Evolutionary conservation across 805 yeast genomes (phyloP).

Genomic region (Metschnikowia picachoensis): DNA sequence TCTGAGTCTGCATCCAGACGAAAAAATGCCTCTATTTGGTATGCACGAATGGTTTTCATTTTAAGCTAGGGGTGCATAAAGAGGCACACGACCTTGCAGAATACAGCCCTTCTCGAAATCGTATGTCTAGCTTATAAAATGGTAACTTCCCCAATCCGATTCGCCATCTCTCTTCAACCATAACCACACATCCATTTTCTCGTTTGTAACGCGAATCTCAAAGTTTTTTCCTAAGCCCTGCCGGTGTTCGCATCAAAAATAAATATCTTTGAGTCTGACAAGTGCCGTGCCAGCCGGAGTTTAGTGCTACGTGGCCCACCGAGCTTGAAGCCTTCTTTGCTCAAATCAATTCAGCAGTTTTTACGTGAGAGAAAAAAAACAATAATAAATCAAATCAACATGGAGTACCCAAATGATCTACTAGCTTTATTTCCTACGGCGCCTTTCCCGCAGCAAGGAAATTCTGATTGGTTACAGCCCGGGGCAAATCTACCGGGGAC

Average conservation of each 20-base stretch:
- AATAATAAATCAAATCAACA: background rate
- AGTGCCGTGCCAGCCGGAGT: no score
- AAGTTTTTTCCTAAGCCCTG: no score
- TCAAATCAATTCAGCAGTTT: background rate
- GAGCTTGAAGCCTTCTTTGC: no score
- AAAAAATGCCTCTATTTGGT: background rate
- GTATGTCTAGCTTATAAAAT: conserved; percentile 3
- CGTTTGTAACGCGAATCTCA: no score
- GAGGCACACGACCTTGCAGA: conserved; percentile 5
- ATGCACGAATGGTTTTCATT: conserved; percentile 3
- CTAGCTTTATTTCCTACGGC: conserved; percentile 6
- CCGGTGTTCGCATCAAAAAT: no score
- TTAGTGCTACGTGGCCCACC: no score
- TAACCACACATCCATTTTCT: no score
- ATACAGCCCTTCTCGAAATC: background rate
- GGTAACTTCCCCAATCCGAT: background rate
- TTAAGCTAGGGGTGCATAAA: conserved; percentile 9
- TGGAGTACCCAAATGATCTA: conserved; percentile 9
- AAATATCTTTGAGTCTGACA: no score
- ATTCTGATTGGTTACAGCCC: conserved; percentile 5
- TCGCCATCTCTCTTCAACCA: no score
- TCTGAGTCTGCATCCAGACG: background rate
- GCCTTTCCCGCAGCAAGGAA: conserved; percentile 1
- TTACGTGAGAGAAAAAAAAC: background rate
- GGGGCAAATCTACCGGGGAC: conserved; percentile 1